Conservation (phyloP, 176 grass and related monocot genomes). For the Hordeum marinum region DNA sequence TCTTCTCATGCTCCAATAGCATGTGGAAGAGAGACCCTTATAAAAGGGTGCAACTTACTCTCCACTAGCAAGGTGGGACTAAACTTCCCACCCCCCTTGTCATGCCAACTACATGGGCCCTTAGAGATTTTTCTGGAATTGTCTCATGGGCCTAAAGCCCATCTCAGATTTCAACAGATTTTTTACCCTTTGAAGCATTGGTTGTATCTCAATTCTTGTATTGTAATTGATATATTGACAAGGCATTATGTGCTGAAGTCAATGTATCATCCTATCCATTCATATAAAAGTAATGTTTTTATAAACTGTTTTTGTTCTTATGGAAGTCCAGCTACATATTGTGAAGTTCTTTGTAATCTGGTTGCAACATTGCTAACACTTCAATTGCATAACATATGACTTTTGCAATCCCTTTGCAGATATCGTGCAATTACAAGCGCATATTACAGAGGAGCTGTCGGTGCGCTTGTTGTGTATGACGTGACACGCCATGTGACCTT, state of each 20-base stretch:
- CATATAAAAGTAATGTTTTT: not conserved
- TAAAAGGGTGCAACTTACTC: too few relatives aligned
- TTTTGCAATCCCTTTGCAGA: not conserved
- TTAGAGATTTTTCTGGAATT: too few relatives aligned
- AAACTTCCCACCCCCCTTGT: too few relatives aligned
- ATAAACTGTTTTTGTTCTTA: not conserved
- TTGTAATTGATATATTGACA: not conserved
- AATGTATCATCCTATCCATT: not conserved
- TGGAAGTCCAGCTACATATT: not conserved
- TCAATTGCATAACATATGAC: not conserved
- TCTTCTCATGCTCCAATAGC: too few relatives aligned
- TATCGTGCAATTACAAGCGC: too few relatives aligned
- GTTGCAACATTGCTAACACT: not conserved
- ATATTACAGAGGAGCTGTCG: not conserved
- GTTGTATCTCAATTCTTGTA: not conserved
- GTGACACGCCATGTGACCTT: conserved; percentile 33
- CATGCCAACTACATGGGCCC: too few relatives aligned
- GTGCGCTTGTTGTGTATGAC: conserved; percentile 47
- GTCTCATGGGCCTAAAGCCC: too few relatives aligned
- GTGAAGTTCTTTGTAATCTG: not conserved
- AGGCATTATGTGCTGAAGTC: not conserved
- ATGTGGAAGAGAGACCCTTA: too few relatives aligned
- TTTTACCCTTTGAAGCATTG: not conserved
- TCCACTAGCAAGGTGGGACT: too few relatives aligned
- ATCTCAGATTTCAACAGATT: too few relatives aligned